Percentiles rank a stretch among this genome's conserved stretches.
Conservation (phyloP, 345 rosid species). For the Nephelium lappaceum region DNA sequence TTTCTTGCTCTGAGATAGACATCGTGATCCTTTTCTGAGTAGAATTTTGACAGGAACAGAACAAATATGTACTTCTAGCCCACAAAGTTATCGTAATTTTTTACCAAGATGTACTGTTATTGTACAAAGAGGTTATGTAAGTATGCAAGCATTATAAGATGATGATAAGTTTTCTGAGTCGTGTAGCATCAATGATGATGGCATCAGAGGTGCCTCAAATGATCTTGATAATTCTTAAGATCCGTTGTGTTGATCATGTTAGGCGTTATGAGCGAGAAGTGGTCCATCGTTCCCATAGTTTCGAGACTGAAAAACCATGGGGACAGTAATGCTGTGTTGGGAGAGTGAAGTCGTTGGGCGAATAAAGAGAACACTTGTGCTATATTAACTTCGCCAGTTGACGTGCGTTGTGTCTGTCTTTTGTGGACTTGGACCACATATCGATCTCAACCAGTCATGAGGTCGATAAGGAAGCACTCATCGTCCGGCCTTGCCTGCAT, state of each 20-base stretch:
- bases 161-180: not conserved
- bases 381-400: not conserved
- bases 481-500: not conserved
- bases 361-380: not conserved
- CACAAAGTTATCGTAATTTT: not conserved
- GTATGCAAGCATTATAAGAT: not conserved
- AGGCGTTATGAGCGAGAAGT: not conserved
- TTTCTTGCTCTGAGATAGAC: not conserved
- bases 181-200: not conserved
- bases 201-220: not conserved
- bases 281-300: not conserved
- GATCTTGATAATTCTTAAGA: not conserved
- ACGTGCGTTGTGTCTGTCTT: not conserved
- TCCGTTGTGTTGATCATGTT: not conserved
- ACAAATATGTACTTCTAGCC: not conserved
- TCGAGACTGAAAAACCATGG: not conserved
- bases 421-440: constrained; percentile 2
- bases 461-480: not conserved
- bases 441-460: not conserved
- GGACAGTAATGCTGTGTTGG: not conserved
- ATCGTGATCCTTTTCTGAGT: not conserved
- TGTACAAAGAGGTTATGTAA: not conserved
- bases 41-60: constrained; percentile 7
- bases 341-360: not conserved
- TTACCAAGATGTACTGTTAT: not conserved